phyloP scores from a whole-genome alignment of 2,329 filamentous ascomycete species.

The Magnaporthales sp. region DNA sequence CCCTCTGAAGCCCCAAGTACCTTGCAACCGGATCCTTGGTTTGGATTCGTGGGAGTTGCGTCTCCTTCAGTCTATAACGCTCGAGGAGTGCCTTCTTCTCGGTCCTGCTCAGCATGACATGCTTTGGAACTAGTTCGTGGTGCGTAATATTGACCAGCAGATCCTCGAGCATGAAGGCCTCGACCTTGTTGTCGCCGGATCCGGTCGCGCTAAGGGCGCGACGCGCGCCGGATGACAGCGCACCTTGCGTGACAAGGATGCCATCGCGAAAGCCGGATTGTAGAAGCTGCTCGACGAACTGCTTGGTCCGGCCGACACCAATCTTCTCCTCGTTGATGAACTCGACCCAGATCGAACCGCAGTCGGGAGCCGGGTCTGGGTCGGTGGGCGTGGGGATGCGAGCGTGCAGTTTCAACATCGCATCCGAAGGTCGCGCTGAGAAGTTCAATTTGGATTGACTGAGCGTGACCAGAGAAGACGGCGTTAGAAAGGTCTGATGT shows the following conservation, averaged over 20 bases:
- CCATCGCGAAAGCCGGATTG: constrained; percentile 79
- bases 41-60: constrained; percentile 87
- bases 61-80: constrained; percentile 94
- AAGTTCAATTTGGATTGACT: constrained; percentile 83
- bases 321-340: constrained; percentile 73
- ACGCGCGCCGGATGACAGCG: constrained; percentile 78
- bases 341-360: constrained; percentile 88
- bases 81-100: constrained; percentile 82
- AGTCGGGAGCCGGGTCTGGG: constrained; percentile 62
- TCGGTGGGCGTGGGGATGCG: constrained; percentile 59
- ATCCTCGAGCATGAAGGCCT: constrained; percentile 94
- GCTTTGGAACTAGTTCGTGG: constrained; percentile 92
- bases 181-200: constrained; percentile 69
- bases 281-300: constrained; percentile 75
- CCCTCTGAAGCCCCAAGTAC: constrained; percentile 82
- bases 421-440: constrained; percentile 72
- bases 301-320: constrained; percentile 86
- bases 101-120: constrained; percentile 80
- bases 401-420: constrained; percentile 80
- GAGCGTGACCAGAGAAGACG: constrained; percentile 9
- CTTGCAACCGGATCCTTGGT: constrained; percentile 85
- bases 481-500: background rate
- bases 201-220: constrained; percentile 70
- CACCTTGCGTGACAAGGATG: constrained; percentile 77
- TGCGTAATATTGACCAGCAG: constrained; percentile 96